Conservation (phyloP, 148 eudicot genomes). For the Linanthus parryae region DNA sequence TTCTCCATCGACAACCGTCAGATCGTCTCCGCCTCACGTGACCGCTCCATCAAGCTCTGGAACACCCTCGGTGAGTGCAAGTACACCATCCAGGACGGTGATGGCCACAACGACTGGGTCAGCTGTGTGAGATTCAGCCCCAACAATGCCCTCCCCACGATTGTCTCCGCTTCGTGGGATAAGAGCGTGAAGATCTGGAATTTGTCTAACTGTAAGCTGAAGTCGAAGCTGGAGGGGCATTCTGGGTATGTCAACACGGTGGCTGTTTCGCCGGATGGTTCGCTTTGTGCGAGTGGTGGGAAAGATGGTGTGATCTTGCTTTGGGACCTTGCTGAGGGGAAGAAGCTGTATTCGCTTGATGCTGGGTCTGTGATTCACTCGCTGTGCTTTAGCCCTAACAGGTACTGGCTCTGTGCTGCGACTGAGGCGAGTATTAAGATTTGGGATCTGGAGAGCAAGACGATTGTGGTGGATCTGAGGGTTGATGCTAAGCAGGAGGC, state of each 20-base stretch:
- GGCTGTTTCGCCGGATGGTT: conserved; percentile 92
- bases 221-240: conserved; percentile 67
- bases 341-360: conserved; percentile 66
- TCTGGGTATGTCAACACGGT: conserved; percentile 71
- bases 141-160: conserved; percentile 50
- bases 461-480: conserved; percentile 68
- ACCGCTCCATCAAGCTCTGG: conserved; percentile 81
- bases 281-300: conserved; percentile 88
- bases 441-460: conserved; percentile 87
- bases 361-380: conserved; percentile 63
- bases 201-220: conserved; percentile 66
- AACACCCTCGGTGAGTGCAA: conserved; percentile 94
- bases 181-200: conserved; percentile 85
- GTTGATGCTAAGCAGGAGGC: conserved; percentile 75
- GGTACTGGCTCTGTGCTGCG: conserved; percentile 96
- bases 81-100: conserved; percentile 77
- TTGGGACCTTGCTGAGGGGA: conserved; percentile 92
- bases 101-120: conserved; percentile 76
- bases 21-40: conserved; percentile 82
- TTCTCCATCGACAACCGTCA: conserved; percentile 88
- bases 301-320: conserved; percentile 66
- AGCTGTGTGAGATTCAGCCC: conserved; percentile 89
- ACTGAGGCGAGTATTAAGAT: conserved; percentile 76
- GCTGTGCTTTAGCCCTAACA: conserved; percentile 85
- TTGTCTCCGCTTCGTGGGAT: conserved; percentile 88